A percentile compares a stretch with the other conserved stretches of the same genome.
phyloP scores from a whole-genome alignment of 805 yeast genomes.

The Saccharomyces kudriavzevii region DNA sequence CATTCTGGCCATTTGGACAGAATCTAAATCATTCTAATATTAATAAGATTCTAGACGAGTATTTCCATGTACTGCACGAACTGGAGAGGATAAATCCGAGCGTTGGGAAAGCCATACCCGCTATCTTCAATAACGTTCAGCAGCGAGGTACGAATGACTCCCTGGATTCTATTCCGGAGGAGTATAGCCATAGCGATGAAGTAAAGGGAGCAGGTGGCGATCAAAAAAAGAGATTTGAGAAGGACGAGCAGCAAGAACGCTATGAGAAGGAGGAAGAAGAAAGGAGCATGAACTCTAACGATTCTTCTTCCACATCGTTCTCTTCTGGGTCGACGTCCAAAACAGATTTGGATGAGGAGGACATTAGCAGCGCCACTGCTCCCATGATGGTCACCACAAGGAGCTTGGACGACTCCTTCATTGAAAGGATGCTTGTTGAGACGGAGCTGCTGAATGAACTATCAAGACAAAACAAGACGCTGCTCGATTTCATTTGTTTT shows the following conservation, averaged over 20 bases:
- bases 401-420: conserved; percentile 25
- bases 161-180: neutral
- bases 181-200: neutral
- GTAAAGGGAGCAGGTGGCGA: neutral
- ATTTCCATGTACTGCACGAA: conserved; percentile 27
- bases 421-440: conserved; percentile 34
- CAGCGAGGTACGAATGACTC: neutral
- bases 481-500: conserved; percentile 42
- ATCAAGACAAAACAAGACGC: conserved; percentile 32
- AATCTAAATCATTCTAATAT: conserved; percentile 30
- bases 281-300: neutral
- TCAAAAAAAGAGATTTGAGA: neutral
- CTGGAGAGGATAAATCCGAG: conserved; percentile 19
- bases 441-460: conserved; percentile 34
- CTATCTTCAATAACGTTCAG: neutral
- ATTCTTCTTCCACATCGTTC: neutral
- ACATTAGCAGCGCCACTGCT: conserved; percentile 5
- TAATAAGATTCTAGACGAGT: conserved; percentile 35
- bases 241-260: neutral
- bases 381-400: conserved; percentile 8
- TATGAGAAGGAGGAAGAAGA: neutral
- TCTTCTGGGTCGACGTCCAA: conserved; percentile 5
- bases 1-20: conserved; percentile 41
- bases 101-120: conserved; percentile 9
- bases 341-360: conserved; percentile 13